These are phyloP conservation scores for Ilex paraguariensis DNA, from an alignment of 305 asterid genomes.

Conservation along the genomic window DNA sequence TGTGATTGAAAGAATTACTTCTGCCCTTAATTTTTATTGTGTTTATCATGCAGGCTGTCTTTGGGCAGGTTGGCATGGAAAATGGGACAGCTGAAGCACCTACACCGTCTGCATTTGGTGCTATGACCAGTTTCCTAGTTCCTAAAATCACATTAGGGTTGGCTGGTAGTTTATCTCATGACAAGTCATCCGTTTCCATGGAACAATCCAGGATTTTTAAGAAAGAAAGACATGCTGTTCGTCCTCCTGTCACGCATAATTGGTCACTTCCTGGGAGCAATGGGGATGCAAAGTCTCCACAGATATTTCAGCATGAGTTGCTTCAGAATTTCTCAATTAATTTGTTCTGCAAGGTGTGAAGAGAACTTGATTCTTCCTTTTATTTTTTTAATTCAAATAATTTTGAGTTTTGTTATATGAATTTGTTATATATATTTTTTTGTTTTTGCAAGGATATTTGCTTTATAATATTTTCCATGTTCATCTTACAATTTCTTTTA, in stretches of 20 bases:
- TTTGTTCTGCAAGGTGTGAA: slow-evolving; percentile 89
- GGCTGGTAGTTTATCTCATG: slow-evolving; percentile 61
- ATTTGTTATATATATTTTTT: not conserved
- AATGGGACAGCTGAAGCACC: slow-evolving; percentile 53
- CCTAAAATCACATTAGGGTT: slow-evolving; percentile 84
- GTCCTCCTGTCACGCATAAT: slow-evolving; percentile 96
- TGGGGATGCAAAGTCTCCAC: slow-evolving; percentile 51
- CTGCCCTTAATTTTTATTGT: slow-evolving; percentile 13
- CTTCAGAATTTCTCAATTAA: slow-evolving; percentile 93
- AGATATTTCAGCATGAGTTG: slow-evolving; percentile 97
- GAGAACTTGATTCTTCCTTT: not conserved
- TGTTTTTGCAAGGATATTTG: not conserved
- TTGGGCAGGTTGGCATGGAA: slow-evolving; percentile 66
- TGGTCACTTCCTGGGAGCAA: slow-evolving; percentile 85
- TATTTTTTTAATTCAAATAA: not conserved
- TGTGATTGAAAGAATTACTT: slow-evolving; percentile 14
- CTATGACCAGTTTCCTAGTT: slow-evolving; percentile 93
- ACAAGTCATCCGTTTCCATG: slow-evolving; percentile 52
- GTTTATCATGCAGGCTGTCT: slow-evolving; percentile 59
- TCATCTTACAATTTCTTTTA: not conserved
- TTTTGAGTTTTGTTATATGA: not conserved
- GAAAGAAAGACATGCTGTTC: slow-evolving; percentile 89
- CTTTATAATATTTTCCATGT: not conserved
- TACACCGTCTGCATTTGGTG: slow-evolving; percentile 80
- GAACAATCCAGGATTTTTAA: slow-evolving; percentile 58